These are phyloP conservation scores for Microstroma glucosiphilum DNA, from an alignment of 1,284 basidiomycete species.

Conservation along the genomic window DNA sequence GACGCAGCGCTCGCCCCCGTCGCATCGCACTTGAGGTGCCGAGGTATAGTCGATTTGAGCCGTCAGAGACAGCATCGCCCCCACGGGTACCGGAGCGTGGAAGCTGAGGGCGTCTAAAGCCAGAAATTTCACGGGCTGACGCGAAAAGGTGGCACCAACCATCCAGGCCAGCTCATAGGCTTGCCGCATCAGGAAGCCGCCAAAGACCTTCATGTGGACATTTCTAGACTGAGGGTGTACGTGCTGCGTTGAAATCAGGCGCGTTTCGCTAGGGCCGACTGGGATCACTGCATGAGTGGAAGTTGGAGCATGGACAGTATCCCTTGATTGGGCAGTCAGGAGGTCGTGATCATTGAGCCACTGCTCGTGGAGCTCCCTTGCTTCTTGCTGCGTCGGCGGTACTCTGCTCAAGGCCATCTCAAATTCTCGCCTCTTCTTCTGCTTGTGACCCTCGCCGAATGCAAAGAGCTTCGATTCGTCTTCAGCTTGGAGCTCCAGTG, in stretches of 20 bases:
- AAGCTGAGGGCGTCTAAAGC: constrained; percentile 47
- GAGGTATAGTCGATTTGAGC: constrained; percentile 36
- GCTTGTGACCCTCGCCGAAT: constrained; percentile 46
- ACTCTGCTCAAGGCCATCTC: constrained; percentile 36
- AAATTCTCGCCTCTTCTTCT: constrained; percentile 38
- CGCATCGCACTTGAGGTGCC: constrained; percentile 15
- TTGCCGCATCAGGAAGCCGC: constrained; percentile 36
- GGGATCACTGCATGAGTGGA: constrained; percentile 3
- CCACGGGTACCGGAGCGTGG: constrained; percentile 43
- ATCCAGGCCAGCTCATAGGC: constrained; percentile 52
- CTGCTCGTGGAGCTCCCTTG: constrained; percentile 43
- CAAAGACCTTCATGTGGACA: constrained; percentile 37
- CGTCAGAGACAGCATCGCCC: constrained; percentile 35
- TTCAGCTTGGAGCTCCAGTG: constrained; percentile 33
- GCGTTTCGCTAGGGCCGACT: constrained; percentile 24
- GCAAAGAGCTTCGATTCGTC: constrained; percentile 43
- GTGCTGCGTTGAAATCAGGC: constrained; percentile 33
- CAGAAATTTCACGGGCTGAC: constrained; percentile 48
- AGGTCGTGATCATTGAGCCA: constrained; percentile 23
- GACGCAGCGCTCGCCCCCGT: constrained; percentile 8
- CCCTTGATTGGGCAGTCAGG: background rate
- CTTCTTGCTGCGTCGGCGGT: constrained; percentile 50
- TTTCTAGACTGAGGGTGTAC: constrained; percentile 48
- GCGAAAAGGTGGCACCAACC: constrained; percentile 42
- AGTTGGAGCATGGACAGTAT: background rate